These are phyloP conservation scores for Moricandia moricandioides DNA, from an alignment of 345 rosid species.

Conservation along the genomic window DNA sequence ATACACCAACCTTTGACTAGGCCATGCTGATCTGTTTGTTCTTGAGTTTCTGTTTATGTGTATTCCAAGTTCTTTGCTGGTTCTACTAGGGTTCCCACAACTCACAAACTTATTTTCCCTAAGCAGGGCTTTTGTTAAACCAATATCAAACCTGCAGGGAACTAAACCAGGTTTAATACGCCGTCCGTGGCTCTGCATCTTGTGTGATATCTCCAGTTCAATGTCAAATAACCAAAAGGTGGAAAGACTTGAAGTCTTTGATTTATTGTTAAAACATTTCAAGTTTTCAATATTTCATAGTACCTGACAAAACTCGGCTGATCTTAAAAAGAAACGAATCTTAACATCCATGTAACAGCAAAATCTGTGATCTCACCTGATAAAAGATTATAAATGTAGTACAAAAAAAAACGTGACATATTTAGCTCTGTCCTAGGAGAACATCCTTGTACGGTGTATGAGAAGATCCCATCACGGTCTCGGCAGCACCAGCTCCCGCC, in stretches of 20 bases:
- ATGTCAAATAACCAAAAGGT: not conserved
- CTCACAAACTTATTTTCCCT: not conserved
- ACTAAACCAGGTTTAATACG: not conserved
- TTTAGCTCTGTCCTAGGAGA: constrained; percentile 33
- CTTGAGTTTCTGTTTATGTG: not conserved
- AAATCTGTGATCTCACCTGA: not conserved
- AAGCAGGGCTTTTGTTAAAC: not conserved
- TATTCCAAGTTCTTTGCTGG: not conserved
- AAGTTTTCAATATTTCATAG: not conserved
- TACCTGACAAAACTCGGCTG: not conserved
- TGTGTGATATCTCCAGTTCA: not conserved
- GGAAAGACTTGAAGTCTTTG: not conserved
- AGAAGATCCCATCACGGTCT: constrained; percentile 13
- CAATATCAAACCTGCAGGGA: not conserved
- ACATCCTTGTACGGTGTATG: constrained; percentile 58
- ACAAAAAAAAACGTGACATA: constrained; percentile 10
- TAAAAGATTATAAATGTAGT: constrained; percentile 4
- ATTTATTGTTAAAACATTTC: constrained; percentile 2
- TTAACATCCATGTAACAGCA: not conserved
- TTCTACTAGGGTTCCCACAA: not conserved
- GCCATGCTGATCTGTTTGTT: not conserved
- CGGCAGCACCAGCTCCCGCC: not conserved
- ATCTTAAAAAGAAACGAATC: not conserved
- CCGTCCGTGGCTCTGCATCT: not conserved
- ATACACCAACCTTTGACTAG: not conserved